These are phyloP conservation scores for Leccinum truebloodii DNA, from an alignment of 768 basidiomycete species.

Conservation along the genomic window DNA sequence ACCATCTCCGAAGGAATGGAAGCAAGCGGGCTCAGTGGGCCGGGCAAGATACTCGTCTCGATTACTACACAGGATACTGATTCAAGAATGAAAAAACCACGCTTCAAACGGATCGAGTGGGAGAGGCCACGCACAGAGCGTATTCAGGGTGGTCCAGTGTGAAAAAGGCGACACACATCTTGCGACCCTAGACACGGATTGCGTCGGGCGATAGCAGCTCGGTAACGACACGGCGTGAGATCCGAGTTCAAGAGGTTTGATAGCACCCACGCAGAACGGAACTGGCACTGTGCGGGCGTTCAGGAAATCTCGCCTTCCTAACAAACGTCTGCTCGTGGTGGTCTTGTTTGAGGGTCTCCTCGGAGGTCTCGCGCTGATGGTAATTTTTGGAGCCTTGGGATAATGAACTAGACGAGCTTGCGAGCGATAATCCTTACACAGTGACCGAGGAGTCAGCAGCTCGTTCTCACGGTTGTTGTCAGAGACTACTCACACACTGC, in stretches of 20 bases:
- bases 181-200: slow-evolving; percentile 1
- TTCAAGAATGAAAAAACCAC: slow-evolving; percentile 7
- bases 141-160: slow-evolving; percentile 75
- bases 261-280: slow-evolving; percentile 5
- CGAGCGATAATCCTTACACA: neutral
- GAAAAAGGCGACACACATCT: slow-evolving; percentile 82
- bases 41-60: slow-evolving; percentile 73
- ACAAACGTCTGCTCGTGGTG: slow-evolving; percentile 8
- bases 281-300: neutral
- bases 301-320: neutral
- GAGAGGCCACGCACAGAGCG: slow-evolving; percentile 55
- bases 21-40: slow-evolving; percentile 64
- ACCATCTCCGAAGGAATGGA: slow-evolving; percentile 59
- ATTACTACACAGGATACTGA: slow-evolving; percentile 72
- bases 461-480: slow-evolving; percentile 13
- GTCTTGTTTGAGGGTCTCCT: slow-evolving; percentile 11
- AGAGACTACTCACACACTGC: neutral
- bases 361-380: slow-evolving; percentile 7
- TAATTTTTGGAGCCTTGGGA: neutral
- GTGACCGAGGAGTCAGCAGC: neutral
- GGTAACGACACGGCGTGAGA: slow-evolving; percentile 2
- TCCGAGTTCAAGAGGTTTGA: neutral
- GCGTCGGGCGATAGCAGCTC: neutral
- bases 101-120: neutral
- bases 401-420: slow-evolving; percentile 2